phyloP scores from a whole-genome alignment of 345 rosid genomes.

The Salix exigua region DNA sequence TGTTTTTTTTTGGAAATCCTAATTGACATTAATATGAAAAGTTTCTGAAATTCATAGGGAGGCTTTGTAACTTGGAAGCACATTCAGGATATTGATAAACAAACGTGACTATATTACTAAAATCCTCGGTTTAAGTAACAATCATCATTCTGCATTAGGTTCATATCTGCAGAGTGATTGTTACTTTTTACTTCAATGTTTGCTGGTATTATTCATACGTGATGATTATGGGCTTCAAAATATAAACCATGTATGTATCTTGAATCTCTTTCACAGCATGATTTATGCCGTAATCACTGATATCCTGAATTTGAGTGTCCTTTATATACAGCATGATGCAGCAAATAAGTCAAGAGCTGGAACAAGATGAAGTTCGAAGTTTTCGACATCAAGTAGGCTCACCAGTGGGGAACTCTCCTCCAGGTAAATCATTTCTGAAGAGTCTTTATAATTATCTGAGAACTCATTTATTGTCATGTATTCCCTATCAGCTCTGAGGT shows the following conservation, averaged over 20 bases:
- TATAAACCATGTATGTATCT: neutral
- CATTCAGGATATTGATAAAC: neutral
- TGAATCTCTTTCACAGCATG: neutral
- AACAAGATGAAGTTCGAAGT: constrained; percentile 53
- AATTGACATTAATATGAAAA: neutral
- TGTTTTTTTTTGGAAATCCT: neutral
- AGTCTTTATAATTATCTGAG: neutral
- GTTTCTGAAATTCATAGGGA: neutral
- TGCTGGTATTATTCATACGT: neutral
- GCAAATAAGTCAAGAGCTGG: constrained; percentile 59
- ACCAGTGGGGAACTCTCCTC: constrained; percentile 52
- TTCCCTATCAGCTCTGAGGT: constrained; percentile 5
- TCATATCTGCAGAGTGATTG: neutral
- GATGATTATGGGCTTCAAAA: neutral
- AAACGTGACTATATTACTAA: neutral
- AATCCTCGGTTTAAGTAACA: neutral
- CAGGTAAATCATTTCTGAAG: constrained; percentile 21
- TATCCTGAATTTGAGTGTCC: neutral
- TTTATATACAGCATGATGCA: constrained; percentile 46
- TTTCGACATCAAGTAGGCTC: constrained; percentile 50
- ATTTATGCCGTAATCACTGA: neutral
- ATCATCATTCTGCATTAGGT: neutral
- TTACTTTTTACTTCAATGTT: neutral
- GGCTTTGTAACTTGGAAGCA: neutral
- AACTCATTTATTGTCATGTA: constrained; percentile 15